Percentiles rank a stretch among this genome's conserved stretches.
These are phyloP conservation scores for Penicillium tannophilum DNA, from an alignment of 495 filamentous ascomycete species.

Conservation along the genomic window DNA sequence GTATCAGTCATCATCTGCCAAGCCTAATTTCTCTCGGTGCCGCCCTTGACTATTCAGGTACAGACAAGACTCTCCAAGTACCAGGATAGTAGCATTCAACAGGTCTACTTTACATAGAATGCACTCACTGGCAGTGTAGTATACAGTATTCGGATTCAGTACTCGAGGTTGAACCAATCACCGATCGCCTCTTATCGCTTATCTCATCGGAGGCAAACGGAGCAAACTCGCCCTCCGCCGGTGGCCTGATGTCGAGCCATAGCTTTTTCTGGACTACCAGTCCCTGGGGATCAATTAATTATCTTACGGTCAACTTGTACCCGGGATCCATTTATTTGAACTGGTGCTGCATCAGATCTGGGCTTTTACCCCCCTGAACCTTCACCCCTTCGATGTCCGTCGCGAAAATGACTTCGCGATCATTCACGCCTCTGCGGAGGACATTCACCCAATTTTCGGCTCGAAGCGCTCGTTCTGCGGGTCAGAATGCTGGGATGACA, in stretches of 20 bases:
- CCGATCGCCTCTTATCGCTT: constrained; percentile 21
- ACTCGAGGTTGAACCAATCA: background rate
- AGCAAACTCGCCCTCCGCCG: constrained; percentile 26
- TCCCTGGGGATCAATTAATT: background rate
- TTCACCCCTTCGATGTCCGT: constrained; percentile 12
- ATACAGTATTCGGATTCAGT: too few relatives aligned
- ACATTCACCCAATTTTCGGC: constrained; percentile 33
- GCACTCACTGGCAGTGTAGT: too few relatives aligned
- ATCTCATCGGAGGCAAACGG: constrained; percentile 33
- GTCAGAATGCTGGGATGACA: constrained; percentile 21
- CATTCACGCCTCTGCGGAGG: constrained; percentile 45
- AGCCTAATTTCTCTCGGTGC: too few relatives aligned
- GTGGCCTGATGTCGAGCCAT: constrained; percentile 16
- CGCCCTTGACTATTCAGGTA: too few relatives aligned
- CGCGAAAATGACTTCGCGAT: constrained; percentile 39
- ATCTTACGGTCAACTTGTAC: background rate
- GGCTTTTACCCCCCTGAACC: background rate
- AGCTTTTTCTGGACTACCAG: background rate
- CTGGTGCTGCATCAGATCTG: background rate
- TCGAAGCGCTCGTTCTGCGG: constrained; percentile 24
- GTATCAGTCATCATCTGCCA: too few relatives aligned
- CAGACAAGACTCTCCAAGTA: too few relatives aligned
- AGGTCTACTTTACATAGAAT: too few relatives aligned
- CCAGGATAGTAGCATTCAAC: too few relatives aligned
- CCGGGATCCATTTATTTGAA: background rate